A percentile compares a stretch with the other conserved stretches of the same genome.
These are phyloP conservation scores for Penicillium sp. DNA, from an alignment of 2,329 filamentous ascomycete genomes.

Conservation along the genomic window DNA sequence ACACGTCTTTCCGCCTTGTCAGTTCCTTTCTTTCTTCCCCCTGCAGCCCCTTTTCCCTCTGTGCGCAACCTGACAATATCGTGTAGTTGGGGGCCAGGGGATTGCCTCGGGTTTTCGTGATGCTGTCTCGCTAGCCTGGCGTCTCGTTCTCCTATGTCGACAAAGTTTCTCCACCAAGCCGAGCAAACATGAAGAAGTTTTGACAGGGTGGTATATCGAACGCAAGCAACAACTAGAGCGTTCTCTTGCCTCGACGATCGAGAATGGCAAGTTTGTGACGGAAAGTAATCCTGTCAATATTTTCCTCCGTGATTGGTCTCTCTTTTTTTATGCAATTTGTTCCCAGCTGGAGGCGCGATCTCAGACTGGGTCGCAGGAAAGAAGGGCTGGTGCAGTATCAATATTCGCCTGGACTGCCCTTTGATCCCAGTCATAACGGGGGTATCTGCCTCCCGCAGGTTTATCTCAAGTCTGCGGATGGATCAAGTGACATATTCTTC, in stretches of 20 bases:
- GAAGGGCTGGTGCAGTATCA: slow-evolving; percentile 34
- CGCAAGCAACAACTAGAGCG: no score
- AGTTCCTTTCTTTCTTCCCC: slow-evolving; percentile 4
- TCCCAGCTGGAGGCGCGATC: slow-evolving; percentile 29
- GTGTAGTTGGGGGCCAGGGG: no score
- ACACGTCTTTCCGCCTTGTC: slow-evolving; percentile 55
- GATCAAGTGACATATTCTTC: background rate
- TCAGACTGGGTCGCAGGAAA: slow-evolving; percentile 32
- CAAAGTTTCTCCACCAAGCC: no score
- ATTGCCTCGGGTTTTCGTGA: no score
- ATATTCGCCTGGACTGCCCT: slow-evolving; percentile 31
- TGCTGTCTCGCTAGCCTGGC: no score
- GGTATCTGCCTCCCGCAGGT: background rate
- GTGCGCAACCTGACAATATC: background rate
- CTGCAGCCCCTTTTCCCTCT: background rate
- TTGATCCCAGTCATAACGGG: slow-evolving; percentile 8
- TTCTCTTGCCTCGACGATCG: no score
- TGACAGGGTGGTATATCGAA: no score
- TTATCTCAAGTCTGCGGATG: background rate
- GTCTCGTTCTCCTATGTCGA: no score
- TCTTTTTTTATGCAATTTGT: slow-evolving; percentile 3
- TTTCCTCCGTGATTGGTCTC: no score
- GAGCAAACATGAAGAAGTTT: no score
- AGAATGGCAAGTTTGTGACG: no score
- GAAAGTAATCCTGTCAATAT: no score